phyloP scores from a whole-genome alignment of 2,329 filamentous ascomycete species.

The Zalaria obscura region DNA sequence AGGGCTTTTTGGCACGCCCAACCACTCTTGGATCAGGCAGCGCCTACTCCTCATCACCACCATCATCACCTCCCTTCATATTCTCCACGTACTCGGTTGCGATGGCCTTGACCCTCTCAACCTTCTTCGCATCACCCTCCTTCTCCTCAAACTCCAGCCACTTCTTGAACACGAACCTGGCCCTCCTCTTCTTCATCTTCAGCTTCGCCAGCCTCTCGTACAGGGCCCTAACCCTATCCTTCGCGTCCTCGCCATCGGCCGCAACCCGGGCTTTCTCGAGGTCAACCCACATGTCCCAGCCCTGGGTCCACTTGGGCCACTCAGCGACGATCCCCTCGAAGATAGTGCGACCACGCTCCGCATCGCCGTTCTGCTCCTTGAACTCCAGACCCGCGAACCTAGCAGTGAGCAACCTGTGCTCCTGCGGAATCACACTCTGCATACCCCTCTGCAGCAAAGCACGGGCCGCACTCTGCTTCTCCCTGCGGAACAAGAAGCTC shows the following conservation, averaged over 20 bases:
- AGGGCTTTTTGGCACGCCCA: no score
- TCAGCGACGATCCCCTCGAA: constrained; percentile 77
- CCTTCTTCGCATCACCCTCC: constrained; percentile 52
- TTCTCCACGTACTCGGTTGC: constrained; percentile 56
- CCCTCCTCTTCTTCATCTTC: constrained; percentile 65
- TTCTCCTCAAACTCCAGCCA: constrained; percentile 81
- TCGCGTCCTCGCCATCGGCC: constrained; percentile 31
- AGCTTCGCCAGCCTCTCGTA: constrained; percentile 62
- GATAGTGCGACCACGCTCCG: constrained; percentile 85
- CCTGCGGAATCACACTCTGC: constrained; percentile 60
- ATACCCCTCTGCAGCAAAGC: constrained; percentile 69
- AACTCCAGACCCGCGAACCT: constrained; percentile 92
- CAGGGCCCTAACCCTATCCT: constrained; percentile 38
- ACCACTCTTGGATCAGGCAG: no score
- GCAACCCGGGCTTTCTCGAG: constrained; percentile 51
- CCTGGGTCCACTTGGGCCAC: constrained; percentile 77
- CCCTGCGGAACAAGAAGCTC: constrained; percentile 71
- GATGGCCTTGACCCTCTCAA: constrained; percentile 55
- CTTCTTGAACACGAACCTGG: constrained; percentile 77
- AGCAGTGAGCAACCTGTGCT: constrained; percentile 61
- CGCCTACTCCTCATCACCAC: constrained; percentile 7
- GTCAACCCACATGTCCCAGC: constrained; percentile 87
- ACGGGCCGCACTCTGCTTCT: constrained; percentile 59
- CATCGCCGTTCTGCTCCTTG: constrained; percentile 55
- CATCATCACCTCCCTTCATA: constrained; percentile 18